phyloP scores from a whole-genome alignment of 768 basidiomycete species.

The Dioszegia aurantiaca region DNA sequence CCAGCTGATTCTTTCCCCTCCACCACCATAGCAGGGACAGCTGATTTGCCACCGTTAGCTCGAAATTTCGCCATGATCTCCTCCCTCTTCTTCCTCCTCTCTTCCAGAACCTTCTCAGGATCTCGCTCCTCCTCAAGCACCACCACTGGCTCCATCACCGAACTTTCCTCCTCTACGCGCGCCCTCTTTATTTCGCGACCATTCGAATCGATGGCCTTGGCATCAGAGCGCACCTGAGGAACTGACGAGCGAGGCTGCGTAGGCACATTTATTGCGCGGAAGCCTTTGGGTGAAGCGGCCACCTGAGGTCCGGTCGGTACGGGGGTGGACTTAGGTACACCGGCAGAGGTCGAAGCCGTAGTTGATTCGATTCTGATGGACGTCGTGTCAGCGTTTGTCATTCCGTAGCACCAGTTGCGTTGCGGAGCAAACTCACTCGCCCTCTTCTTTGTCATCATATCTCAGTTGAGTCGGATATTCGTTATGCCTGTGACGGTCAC shows the following conservation, averaged over 20 bases:
- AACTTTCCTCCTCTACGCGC: not conserved
- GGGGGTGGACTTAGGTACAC: not conserved
- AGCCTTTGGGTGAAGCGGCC: conserved; percentile 18
- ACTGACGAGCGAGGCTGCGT: conserved; percentile 19
- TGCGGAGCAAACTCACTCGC: conserved; percentile 47
- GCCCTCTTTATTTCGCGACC: conserved; percentile 14
- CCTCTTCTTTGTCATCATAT: conserved; percentile 87
- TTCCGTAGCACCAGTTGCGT: conserved; percentile 4
- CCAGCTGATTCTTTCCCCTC: conserved; percentile 18
- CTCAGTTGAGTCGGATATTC: conserved; percentile 5
- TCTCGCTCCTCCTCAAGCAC: conserved; percentile 36
- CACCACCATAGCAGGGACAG: conserved; percentile 11
- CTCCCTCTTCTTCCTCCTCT: conserved; percentile 44
- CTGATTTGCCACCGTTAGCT: conserved; percentile 37
- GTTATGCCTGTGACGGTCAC: conserved; percentile 34
- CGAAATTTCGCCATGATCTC: conserved; percentile 51
- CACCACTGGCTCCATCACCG: conserved; percentile 25
- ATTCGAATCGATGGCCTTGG: conserved; percentile 4
- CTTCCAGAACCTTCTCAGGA: conserved; percentile 44
- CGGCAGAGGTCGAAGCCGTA: conserved; percentile 15
- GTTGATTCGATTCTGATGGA: conserved; percentile 28
- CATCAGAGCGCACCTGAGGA: conserved; percentile 8
- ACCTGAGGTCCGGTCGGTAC: not conserved
- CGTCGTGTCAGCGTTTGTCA: conserved; percentile 3
- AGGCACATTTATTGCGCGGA: conserved; percentile 21